These are phyloP conservation scores for Rhizoclosmatium globosum DNA, from an alignment of 192 early-diverging fungal species.

Conservation along the genomic window DNA sequence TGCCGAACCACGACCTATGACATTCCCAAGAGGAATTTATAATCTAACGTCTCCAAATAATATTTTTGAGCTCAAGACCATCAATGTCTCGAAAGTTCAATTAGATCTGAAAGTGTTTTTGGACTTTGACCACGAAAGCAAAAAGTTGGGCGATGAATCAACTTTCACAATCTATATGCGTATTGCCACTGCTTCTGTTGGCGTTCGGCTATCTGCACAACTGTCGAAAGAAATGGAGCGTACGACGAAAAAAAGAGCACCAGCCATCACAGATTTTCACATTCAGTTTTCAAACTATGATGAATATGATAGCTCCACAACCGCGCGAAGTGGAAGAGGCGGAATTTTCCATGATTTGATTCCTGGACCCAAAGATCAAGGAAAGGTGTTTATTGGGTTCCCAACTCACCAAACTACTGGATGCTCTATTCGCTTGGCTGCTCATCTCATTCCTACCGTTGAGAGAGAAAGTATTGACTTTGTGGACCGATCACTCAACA, in stretches of 20 bases:
- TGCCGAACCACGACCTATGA: conserved; percentile 68
- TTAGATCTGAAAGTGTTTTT: conserved; percentile 50
- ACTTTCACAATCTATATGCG: conserved; percentile 72
- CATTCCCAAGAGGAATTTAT: conserved; percentile 49
- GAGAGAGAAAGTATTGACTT: conserved; percentile 92
- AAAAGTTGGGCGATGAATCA: conserved; percentile 15
- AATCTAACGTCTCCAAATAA: conserved; percentile 69
- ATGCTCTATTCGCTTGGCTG: conserved; percentile 78
- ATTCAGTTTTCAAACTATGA: conserved; percentile 79
- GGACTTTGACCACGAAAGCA: conserved; percentile 34
- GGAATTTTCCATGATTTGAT: conserved; percentile 80
- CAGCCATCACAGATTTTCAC: conserved; percentile 70
- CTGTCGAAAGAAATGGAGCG: conserved; percentile 81
- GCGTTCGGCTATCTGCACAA: conserved; percentile 59
- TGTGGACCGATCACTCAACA: conserved; percentile 77
- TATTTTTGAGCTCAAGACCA: conserved; percentile 73
- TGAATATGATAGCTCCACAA: conserved; percentile 73
- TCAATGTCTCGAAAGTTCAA: conserved; percentile 65
- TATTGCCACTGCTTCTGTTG: conserved; percentile 69
- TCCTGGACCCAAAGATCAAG: conserved; percentile 75
- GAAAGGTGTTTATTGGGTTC: conserved; percentile 87
- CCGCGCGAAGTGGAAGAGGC: conserved; percentile 49
- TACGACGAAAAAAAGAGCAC: conserved; percentile 87
- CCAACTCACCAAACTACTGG: conserved; percentile 93
- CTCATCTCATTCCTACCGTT: conserved; percentile 89